Evolutionary conservation across 2,329 filamentous ascomycete genomes (phyloP), one percentile per base, ranked within the genome.

Genomic region (Exophiala sideris): DNA sequence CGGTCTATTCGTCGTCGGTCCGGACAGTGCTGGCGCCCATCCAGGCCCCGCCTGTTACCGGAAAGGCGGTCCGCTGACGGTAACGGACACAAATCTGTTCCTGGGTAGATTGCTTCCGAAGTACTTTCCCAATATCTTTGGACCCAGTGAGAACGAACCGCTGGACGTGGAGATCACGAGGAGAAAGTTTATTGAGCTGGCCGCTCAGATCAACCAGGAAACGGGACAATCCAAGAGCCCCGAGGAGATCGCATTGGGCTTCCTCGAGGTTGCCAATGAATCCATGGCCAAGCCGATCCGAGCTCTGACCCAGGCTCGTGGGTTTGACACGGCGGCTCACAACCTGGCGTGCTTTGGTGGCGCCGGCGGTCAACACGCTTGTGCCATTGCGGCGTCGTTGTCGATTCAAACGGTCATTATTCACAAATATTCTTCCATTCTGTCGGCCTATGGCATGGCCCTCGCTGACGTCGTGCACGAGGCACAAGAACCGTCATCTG

Each of bases 51-150:
- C 89, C 0, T 96, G 91, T 63, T 96, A 96, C 70, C 82, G 91
- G 29, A 96, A 96, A 70, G 89, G 87, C 0, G 91, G 91, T 0
- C 91, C 91, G 3, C 79, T 91, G 3, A 94, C 91, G 0, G 91
- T 96, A n/a, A 96, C 91, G 0, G 91, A 96, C 67, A 91, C 91
- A 1, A 96, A 96, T 63, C 71, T 96, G 5, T 89, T 89, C 64
- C 82, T 96, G 0, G 91, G 91, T 0, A 81, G 91, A 38, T 69
- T 72, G 36, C 63, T 70, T 35, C 74, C 62, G 0, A 89, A 95
- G 58, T 95, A 94, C 76, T 96, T 96, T 66, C 91, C 91, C 0
- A 91, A 89, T 66, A 95, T 96, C 52, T 96, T 96, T 65, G 91
- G 91, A 38, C 85, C 87, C 67, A 85, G 89, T 41, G 91, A 95